Evolutionary conservation across 768 basidiomycete species (phyloP).

Genomic region (Mycena alexandri): DNA sequence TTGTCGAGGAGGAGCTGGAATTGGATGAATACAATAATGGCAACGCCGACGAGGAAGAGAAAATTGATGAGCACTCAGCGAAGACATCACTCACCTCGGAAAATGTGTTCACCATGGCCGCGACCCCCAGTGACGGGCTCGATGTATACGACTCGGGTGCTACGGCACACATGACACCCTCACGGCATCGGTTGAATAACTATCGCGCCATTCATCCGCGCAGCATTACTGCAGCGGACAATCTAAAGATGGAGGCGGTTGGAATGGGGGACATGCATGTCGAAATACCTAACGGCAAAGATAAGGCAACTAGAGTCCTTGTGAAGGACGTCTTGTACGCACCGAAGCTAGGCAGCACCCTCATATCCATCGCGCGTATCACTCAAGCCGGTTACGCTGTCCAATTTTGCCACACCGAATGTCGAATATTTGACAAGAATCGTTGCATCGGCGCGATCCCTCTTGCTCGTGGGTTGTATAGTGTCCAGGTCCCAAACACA

Average conservation of each 20-base stretch:
- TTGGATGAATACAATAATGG: too few species aligned
- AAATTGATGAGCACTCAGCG: too few species aligned
- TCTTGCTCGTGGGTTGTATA: slow-evolving; percentile 26
- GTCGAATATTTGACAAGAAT: slow-evolving; percentile 37
- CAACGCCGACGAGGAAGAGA: too few species aligned
- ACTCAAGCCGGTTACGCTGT: slow-evolving; percentile 41
- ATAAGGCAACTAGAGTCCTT: slow-evolving; percentile 34
- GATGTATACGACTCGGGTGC: too few species aligned
- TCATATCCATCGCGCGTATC: slow-evolving; percentile 47
- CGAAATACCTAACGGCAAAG: slow-evolving; percentile 40
- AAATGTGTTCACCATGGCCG: too few species aligned
- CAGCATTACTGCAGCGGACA: slow-evolving; percentile 47
- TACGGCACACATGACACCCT: too few species aligned
- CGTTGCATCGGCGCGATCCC: slow-evolving; percentile 20
- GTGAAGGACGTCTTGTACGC: slow-evolving; percentile 48
- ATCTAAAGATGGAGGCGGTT: slow-evolving; percentile 42
- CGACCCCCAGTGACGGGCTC: too few species aligned
- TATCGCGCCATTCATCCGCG: slow-evolving; percentile 41
- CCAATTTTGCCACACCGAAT: slow-evolving; percentile 41
- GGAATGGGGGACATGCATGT: slow-evolving; percentile 48
- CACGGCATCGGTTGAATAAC: too few species aligned
- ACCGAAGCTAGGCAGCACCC: slow-evolving; percentile 46
- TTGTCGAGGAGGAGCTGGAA: too few species aligned
- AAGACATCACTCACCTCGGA: too few species aligned
- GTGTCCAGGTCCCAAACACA: not conserved